Evolutionary conservation across 768 basidiomycete species (phyloP), one percentile per base, ranked within the genome.

Genomic region (Kwoniella botswanensis): DNA sequence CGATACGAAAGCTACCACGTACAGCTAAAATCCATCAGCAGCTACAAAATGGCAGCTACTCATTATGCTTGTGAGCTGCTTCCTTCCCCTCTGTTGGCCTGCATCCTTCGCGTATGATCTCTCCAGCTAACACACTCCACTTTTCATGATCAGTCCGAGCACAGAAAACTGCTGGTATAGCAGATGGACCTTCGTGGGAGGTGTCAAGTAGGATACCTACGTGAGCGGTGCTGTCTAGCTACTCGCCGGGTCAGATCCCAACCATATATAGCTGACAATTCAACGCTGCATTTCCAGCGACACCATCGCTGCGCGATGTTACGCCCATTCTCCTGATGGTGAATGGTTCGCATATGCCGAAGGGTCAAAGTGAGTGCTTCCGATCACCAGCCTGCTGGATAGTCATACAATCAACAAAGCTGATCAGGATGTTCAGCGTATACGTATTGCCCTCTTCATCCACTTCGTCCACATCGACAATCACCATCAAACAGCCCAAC

Each of bases 141-240:
- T 61, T n/a, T 61, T n/a, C 42, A 42, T 60, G 21, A 26, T 26
- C 64, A 95, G 94, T 89, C 86, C 93, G 96, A 83, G 93, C 95
- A 55, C 95, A 97, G 88, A 98, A 97, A 89, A 87, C 88, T 71
- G 86, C 96, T 65, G 93, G 93, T 75, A 89, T 98, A 78, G 89
- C 94, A 80, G 88, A 89, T 71, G 93, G 92, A 61, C 93, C 96
- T 59, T 86, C 88, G 78, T 98, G 94, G 82, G 79, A 85, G 22
- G 84, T 89, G 18, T 84, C 92, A 24, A 85, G 88, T 71, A 88
- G 88, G 54, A 92, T 85, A 55, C 77, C 80, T 41, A 72, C 78
- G 85, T 86, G 57, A 78, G 84, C 75, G 10, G 17, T 18, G 13
- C 42, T 54, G 1, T 29, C 29, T 60, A 44, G 63, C 54, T 55